phyloP scores from a whole-genome alignment of 2,329 filamentous ascomycete genomes.

The Diaporthe australafricana region DNA sequence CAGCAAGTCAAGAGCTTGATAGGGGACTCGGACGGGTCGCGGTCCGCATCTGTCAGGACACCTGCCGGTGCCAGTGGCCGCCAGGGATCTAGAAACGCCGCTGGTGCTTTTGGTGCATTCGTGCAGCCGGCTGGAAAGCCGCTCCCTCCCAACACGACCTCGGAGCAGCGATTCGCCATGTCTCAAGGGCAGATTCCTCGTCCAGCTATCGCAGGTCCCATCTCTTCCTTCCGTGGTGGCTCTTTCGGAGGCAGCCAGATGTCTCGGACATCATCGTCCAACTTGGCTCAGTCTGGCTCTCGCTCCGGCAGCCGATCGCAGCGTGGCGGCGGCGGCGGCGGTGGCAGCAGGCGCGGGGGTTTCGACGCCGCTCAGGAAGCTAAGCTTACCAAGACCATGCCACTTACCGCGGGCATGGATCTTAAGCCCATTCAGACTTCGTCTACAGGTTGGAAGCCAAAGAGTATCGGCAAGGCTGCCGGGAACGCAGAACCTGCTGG shows the following conservation, averaged over 20 bases:
- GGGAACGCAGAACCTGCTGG: slow-evolving; percentile 48
- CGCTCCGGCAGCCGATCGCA: slow-evolving; percentile 71
- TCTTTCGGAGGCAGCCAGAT: slow-evolving; percentile 72
- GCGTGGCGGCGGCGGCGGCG: slow-evolving; percentile 62
- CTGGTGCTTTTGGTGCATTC: slow-evolving; percentile 74
- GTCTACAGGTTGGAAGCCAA: slow-evolving; percentile 89
- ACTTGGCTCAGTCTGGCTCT: slow-evolving; percentile 74
- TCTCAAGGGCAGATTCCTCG: slow-evolving; percentile 64
- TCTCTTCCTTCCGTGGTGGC: slow-evolving; percentile 72
- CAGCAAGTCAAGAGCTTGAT: slow-evolving; percentile 88
- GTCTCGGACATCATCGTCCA: slow-evolving; percentile 72
- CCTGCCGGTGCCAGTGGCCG: slow-evolving; percentile 60
- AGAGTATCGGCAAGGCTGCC: slow-evolving; percentile 64
- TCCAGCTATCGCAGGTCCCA: slow-evolving; percentile 60
- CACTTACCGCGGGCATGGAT: slow-evolving; percentile 85
- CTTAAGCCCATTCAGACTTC: slow-evolving; percentile 83
- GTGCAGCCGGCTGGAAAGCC: slow-evolving; percentile 64
- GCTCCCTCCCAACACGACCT: slow-evolving; percentile 81
- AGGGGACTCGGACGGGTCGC: slow-evolving; percentile 76
- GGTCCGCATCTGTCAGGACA: slow-evolving; percentile 73
- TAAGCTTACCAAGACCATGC: slow-evolving; percentile 87
- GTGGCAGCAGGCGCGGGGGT: slow-evolving; percentile 72
- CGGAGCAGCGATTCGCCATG: slow-evolving; percentile 79
- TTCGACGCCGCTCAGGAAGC: slow-evolving; percentile 69
- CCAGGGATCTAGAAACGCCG: slow-evolving; percentile 64